A percentile compares a stretch with the other conserved stretches of the same genome.
phyloP scores from a whole-genome alignment of 169 alveolate genomes.

The Eimeria maxima region DNA sequence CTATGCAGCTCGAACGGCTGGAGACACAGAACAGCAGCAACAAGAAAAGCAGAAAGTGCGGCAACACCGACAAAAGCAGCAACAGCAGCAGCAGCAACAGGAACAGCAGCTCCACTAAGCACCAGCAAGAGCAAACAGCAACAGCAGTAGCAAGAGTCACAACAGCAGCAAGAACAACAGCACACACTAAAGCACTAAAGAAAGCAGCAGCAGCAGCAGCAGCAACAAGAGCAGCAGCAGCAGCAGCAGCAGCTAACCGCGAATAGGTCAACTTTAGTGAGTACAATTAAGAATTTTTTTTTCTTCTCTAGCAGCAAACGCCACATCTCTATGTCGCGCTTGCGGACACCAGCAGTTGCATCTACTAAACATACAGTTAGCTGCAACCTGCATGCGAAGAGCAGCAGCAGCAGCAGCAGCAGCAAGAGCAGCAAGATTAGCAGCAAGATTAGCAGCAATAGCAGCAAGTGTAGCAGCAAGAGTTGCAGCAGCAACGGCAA shows the following conservation, averaged over 20 bases:
- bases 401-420: background rate
- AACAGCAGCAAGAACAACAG: background rate
- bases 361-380: constrained; percentile 90
- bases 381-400: constrained; percentile 83
- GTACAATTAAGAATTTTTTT: constrained; percentile 89
- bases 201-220: constrained; percentile 1
- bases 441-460: background rate
- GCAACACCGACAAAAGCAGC: background rate
- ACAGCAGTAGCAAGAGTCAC: background rate
- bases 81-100: background rate
- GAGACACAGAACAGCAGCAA: background rate
- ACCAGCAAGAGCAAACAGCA: background rate
- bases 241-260: constrained; percentile 78
- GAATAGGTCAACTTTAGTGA: constrained; percentile 90
- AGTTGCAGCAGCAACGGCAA: background rate
- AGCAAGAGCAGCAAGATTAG: background rate
- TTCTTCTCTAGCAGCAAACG: constrained; percentile 89
- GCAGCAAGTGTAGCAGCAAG: background rate
- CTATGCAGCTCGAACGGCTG: constrained; percentile 27
- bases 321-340: constrained; percentile 88
- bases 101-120: background rate
- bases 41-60: background rate
- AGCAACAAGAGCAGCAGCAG: constrained; percentile 44
- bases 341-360: constrained; percentile 87
- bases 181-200: background rate